These are phyloP conservation scores for Teratosphaeria destructans DNA, from an alignment of 2,329 filamentous ascomycete genomes.

Conservation along the genomic window DNA sequence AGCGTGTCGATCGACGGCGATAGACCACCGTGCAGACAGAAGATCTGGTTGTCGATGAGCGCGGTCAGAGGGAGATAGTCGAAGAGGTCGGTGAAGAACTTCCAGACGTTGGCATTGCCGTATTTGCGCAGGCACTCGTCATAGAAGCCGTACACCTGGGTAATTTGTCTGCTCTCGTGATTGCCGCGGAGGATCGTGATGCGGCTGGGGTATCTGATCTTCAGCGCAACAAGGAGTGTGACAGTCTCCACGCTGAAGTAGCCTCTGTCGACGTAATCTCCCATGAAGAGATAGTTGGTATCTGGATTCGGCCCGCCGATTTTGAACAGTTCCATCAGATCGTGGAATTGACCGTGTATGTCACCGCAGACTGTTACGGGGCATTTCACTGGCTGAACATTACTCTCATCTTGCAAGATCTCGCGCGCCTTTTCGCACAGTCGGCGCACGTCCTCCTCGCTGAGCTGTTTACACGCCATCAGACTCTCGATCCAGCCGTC, in stretches of 20 bases:
- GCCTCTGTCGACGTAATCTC: slow-evolving; percentile 96
- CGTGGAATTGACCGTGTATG: slow-evolving; percentile 98
- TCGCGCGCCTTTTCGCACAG: slow-evolving; percentile 98
- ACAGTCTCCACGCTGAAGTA: slow-evolving; percentile 99
- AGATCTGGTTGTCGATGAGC: slow-evolving; percentile 97
- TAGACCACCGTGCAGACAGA: slow-evolving; percentile 93
- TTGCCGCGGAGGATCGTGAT: slow-evolving; percentile 98
- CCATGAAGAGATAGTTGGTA: slow-evolving; percentile 99
- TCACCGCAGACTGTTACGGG: slow-evolving; percentile 97
- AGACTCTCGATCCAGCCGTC: slow-evolving; percentile 98
- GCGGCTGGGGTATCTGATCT: slow-evolving; percentile 93
- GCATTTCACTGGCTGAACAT: slow-evolving; percentile 99
- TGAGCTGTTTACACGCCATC: slow-evolving; percentile 97
- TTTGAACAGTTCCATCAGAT: slow-evolving; percentile 98
- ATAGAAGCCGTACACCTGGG: slow-evolving; percentile 98
- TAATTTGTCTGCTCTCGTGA: slow-evolving; percentile 98
- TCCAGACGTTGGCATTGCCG: slow-evolving; percentile 98
- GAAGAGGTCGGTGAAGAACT: slow-evolving; percentile 97
- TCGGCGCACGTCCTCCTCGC: slow-evolving; percentile 87
- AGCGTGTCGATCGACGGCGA: slow-evolving; percentile 93
- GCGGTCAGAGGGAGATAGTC: slow-evolving; percentile 96
- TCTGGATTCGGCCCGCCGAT: slow-evolving; percentile 96
- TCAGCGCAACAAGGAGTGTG: slow-evolving; percentile 87
- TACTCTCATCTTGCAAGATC: slow-evolving; percentile 93
- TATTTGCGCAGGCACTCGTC: slow-evolving; percentile 98